These are phyloP conservation scores for Glycine tomentella DNA, from an alignment of 306 rosid species.

Conservation along the genomic window DNA sequence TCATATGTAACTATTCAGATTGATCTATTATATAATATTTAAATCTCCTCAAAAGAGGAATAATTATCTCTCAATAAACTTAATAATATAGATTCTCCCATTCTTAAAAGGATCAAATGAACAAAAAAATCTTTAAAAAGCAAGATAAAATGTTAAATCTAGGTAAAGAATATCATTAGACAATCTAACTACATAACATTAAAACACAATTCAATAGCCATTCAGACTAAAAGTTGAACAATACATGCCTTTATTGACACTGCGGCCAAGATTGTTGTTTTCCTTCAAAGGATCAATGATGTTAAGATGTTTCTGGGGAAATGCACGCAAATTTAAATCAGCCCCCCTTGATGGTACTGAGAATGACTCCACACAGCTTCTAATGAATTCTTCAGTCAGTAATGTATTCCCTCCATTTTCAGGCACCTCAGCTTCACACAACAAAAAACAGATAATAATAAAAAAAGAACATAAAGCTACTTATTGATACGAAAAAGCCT, in stretches of 20 bases:
- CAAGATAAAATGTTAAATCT: constrained; percentile 27
- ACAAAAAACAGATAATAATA: constrained; percentile 39
- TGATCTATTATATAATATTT: too few species aligned
- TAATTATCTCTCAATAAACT: too few species aligned
- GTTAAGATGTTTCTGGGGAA: constrained; percentile 81
- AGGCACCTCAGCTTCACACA: constrained; percentile 67
- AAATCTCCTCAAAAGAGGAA: too few species aligned
- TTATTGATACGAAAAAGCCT: constrained; percentile 31
- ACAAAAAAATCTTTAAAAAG: not conserved
- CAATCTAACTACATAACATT: constrained; percentile 23
- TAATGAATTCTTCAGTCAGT: constrained; percentile 75
- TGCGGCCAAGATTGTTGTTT: constrained; percentile 95
- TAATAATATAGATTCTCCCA: too few species aligned
- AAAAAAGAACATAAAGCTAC: constrained; percentile 41
- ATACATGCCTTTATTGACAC: constrained; percentile 80
- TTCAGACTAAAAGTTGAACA: constrained; percentile 34
- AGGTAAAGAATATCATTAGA: constrained; percentile 10
- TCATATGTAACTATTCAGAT: not conserved
- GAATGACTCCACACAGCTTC: constrained; percentile 69
- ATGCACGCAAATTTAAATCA: constrained; percentile 62
- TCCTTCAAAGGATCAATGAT: constrained; percentile 92
- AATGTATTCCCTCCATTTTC: constrained; percentile 67
- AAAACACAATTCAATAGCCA: constrained; percentile 24
- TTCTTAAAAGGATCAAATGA: too few species aligned
- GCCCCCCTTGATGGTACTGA: constrained; percentile 68